Base-by-base conservation (phyloP, 495 filamentous ascomycete species). In the Xylaria flabelliformis region DNA sequence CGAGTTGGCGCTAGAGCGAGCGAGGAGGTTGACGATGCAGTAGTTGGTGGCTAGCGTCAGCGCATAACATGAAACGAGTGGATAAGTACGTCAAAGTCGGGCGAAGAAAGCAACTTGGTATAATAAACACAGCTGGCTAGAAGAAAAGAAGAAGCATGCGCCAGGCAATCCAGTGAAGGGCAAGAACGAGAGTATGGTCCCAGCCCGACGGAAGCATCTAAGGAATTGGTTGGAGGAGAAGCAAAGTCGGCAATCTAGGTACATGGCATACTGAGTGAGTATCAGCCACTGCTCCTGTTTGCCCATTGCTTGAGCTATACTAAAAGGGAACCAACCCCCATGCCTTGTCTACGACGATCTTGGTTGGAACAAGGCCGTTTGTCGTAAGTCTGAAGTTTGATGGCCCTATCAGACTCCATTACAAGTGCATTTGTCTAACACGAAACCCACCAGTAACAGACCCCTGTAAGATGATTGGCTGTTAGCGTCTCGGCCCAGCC, bases 31-130 rank as follows among this genome's bases (percentile, higher is more conserved):
- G 73, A 75, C 76, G 74, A 76, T 76, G 63, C 39, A 69, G 65
- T 39, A 63, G 74, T 68, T 59, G 73, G 51, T 53, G 59, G 64
- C 69, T 70, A 59, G 70, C 67, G 72, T 75, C 73, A 74, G 75
- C 75, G 75, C 75, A 75, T 79, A 77, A 67, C 71, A 55, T 74
- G 77, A 79, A 77, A 79, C 77, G 70, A 74, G 70, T 64, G 61
- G 34, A 66, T 34, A 70, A 15, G 39, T 39, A 53, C 17, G 12
- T 46, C 21, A 24, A 63, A 32, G 24, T 29, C 10, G 46, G 41
- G 46, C 26, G 17, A 50, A 21, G 50, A 41, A 8, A 44, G 64
- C 29, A 36, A 19, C 56, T 36, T 36, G 32, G 53, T 36, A 61
- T 39, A 61, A 8, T 5, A 36, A 2, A 39, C 58, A 21, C 32